phyloP scores from a whole-genome alignment of 2,329 filamentous ascomycete species.

The Nannizziopsis barbatae region DNA sequence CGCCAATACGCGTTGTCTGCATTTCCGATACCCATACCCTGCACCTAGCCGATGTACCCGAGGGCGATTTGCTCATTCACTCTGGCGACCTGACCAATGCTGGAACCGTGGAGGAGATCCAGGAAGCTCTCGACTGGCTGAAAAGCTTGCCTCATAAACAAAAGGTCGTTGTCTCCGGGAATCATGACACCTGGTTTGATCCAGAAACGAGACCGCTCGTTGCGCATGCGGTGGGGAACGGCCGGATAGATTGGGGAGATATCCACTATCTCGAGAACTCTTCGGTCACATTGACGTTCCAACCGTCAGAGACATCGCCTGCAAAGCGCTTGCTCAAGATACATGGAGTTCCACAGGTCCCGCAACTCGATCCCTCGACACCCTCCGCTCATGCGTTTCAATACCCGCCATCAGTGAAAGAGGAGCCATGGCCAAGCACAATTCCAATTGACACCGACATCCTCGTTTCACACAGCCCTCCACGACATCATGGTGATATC shows the following conservation, averaged over 20 bases:
- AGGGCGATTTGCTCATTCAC: conserved; percentile 78
- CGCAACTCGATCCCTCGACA: conserved; percentile 43
- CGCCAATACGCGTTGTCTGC: conserved; percentile 65
- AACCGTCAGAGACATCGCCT: conserved; percentile 33
- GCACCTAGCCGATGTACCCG: conserved; percentile 38
- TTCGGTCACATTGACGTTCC: conserved; percentile 51
- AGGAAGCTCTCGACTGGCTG: conserved; percentile 77
- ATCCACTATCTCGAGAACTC: conserved; percentile 67
- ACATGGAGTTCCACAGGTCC: conserved; percentile 74
- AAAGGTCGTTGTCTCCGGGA: conserved; percentile 75
- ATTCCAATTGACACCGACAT: conserved; percentile 65
- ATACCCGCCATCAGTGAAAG: conserved; percentile 46
- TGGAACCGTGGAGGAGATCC: conserved; percentile 62
- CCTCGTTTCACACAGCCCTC: conserved; percentile 70
- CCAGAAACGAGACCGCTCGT: conserved; percentile 44
- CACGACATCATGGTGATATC: conserved; percentile 55
- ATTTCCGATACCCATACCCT: conserved; percentile 83
- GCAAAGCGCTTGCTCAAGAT: conserved; percentile 52
- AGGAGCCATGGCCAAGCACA: conserved; percentile 60
- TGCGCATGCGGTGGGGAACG: conserved; percentile 9
- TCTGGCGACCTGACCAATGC: conserved; percentile 71
- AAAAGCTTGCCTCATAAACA: conserved; percentile 59
- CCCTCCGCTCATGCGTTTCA: conserved; percentile 64
- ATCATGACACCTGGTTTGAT: conserved; percentile 84
- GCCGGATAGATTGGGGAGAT: conserved; percentile 50